Conservation (phyloP, 352 stramenopile genomes). For the Pythium phragmiticola region DNA sequence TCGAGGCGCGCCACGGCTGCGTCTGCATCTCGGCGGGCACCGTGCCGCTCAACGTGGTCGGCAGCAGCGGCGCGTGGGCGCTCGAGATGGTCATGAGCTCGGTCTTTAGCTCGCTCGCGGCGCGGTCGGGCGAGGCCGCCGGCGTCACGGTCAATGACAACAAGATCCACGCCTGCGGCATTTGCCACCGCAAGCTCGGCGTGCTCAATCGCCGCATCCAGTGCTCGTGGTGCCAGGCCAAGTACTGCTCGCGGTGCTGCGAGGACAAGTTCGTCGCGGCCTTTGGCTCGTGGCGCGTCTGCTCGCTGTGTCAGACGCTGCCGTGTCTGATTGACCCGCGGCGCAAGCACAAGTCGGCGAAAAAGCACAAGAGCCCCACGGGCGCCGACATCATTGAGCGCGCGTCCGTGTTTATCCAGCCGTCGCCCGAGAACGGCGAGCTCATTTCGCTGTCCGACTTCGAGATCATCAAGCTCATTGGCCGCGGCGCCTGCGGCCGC, state of each 20-base stretch:
- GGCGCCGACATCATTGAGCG: constrained; percentile 42
- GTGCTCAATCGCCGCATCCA: constrained; percentile 77
- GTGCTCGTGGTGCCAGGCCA: constrained; percentile 85
- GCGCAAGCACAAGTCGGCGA: constrained; percentile 67
- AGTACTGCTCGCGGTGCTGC: constrained; percentile 83
- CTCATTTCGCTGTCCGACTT: constrained; percentile 88
- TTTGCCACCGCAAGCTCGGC: constrained; percentile 80
- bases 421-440: constrained; percentile 51
- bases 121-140: constrained; percentile 58
- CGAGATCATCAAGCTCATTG: constrained; percentile 97
- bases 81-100: constrained; percentile 84
- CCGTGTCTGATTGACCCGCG: constrained; percentile 80
- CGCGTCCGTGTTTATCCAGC: constrained; percentile 77
- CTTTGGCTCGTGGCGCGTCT: constrained; percentile 80
- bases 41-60: constrained; percentile 62
- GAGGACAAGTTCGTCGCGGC: constrained; percentile 82
- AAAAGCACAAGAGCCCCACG: constrained; percentile 59
- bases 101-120: constrained; percentile 80
- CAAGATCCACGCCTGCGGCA: constrained; percentile 70
- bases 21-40: constrained; percentile 76
- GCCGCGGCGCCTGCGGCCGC: constrained; percentile 88
- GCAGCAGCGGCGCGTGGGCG: constrained; percentile 74
- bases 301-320: constrained; percentile 72
- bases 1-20: constrained; percentile 69
- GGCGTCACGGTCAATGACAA: constrained; percentile 75